These are phyloP conservation scores for Stemphylium lycopersici DNA, from an alignment of 2,329 filamentous ascomycete species.

Conservation along the genomic window DNA sequence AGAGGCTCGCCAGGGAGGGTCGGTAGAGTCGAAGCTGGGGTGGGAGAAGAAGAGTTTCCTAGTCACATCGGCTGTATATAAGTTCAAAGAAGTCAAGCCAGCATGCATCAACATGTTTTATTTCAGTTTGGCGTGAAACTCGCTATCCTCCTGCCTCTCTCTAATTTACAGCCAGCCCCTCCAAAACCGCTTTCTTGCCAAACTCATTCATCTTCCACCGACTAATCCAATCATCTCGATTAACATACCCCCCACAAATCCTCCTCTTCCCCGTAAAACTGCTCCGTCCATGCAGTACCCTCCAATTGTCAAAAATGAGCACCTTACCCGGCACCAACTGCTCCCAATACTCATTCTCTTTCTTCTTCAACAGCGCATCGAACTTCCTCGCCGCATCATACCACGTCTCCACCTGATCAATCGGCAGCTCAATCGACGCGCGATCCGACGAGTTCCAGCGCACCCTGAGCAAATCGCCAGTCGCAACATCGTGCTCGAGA, in stretches of 20 bases:
- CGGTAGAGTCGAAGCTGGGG: slow-evolving; percentile 19
- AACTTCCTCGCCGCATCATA: slow-evolving; percentile 81
- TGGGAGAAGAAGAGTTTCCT: slow-evolving; percentile 19
- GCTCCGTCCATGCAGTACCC: slow-evolving; percentile 84
- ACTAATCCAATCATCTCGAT: slow-evolving; percentile 38
- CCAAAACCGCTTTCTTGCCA: slow-evolving; percentile 22
- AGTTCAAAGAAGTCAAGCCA: slow-evolving; percentile 19
- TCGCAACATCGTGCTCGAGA: slow-evolving; percentile 63
- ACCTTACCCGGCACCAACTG: slow-evolving; percentile 80
- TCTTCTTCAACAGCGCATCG: slow-evolving; percentile 69
- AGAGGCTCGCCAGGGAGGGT: slow-evolving; percentile 49
- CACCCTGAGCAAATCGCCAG: slow-evolving; percentile 64
- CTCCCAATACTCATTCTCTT: slow-evolving; percentile 75
- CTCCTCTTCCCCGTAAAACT: slow-evolving; percentile 83
- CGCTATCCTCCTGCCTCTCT: background rate
- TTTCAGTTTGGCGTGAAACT: background rate
- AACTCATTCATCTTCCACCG: slow-evolving; percentile 27
- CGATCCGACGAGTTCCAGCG: slow-evolving; percentile 96
- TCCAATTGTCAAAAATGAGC: slow-evolving; percentile 96
- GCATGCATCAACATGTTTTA: slow-evolving; percentile 41
- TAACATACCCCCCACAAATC: slow-evolving; percentile 82
- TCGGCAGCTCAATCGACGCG: slow-evolving; percentile 67
- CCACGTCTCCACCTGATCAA: slow-evolving; percentile 66
- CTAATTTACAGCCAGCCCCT: background rate
- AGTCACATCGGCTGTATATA: slow-evolving; percentile 37